Conservation (phyloP, 257 asterid genomes). For the Henckelia pumila region DNA sequence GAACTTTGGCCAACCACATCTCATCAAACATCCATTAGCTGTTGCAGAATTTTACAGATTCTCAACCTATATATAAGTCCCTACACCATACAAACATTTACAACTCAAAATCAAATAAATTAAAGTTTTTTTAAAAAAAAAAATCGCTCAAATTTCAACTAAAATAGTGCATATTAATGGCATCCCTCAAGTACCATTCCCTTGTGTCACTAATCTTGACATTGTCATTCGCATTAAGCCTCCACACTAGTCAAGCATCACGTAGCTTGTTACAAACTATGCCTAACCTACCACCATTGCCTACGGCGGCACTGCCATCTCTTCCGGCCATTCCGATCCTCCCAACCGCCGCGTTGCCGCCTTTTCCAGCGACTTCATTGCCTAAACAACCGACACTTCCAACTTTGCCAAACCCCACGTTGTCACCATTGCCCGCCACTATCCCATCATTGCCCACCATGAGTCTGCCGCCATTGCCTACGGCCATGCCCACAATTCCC, state of each 20-base stretch:
- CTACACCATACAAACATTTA: not conserved
- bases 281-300: slow-evolving; percentile 14
- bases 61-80: not conserved
- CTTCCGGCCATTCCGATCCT: slow-evolving; percentile 9
- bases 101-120: not conserved
- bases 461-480: slow-evolving; percentile 3
- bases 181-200: not conserved
- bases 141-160: not conserved
- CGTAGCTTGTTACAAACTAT: slow-evolving; percentile 5
- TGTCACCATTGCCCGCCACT: slow-evolving; percentile 14
- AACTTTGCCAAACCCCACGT: slow-evolving; percentile 22
- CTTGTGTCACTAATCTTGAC: slow-evolving; percentile 1
- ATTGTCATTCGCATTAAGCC: not conserved
- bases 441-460: slow-evolving; percentile 2
- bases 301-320: not conserved
- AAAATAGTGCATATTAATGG: not conserved
- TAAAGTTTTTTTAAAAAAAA: not conserved
- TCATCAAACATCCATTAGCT: slow-evolving; percentile 7
- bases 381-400: slow-evolving; percentile 10
- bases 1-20: slow-evolving; percentile 14
- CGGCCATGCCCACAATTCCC: slow-evolving; percentile 3
- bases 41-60: too few relatives aligned
- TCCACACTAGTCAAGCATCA: slow-evolving; percentile 7
- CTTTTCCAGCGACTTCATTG: not conserved
- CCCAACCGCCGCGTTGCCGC: slow-evolving; percentile 22